Base-by-base conservation (phyloP, 2,329 filamentous ascomycete genomes). In the Fusarium sp. region DNA sequence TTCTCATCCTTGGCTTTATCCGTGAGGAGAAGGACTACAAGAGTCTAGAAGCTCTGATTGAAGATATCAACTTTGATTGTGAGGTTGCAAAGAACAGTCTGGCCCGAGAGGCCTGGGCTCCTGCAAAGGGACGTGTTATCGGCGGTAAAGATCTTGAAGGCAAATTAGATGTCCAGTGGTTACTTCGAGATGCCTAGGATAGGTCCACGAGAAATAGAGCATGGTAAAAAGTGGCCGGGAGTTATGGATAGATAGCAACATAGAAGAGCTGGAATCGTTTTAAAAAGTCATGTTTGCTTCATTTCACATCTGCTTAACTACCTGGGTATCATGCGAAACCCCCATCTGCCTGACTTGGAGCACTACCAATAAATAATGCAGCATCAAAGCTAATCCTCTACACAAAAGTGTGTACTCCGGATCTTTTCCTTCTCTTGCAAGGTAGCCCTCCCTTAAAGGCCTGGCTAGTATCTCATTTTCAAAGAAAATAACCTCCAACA, bases 51-150 rank as follows among this genome's bases (percentile, higher is more conserved):
- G 93, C 92, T 39, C 86, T 98, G 80, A 90, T 98, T 49, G 90
- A 92, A 77, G 96, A 99, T 84, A 99, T 99, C 80, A 89, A 90
- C 80, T 89, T 92, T 75, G 96, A 98, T 85, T 97, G 96, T 79
- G 90, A 93, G 77, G 95, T 98, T 63, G 93, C 95, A 48, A 87
- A 88, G 75, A 85, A 87, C 78, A 96, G 94, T 84, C 84, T 99
- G 79, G 87, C 84, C 59, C 86, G 96, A 72, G 83, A 87, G 38
- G 87, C 82, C 31, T 99, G 87, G 89, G 83, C 81, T 56, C 85
- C 87, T 18, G 76, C 78, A 55, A 80, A 82, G 80, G 81, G 80
- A n/a, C 77, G 78, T 22, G 80, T 82, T 44, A 79, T 78, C 10
- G 75, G 73, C 7, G 75, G 77, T 24, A 74, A 72, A 24, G 78